Evolutionary conservation across 495 filamentous ascomycete species (phyloP).

Genomic region (Aspergillus olivimuriae): DNA sequence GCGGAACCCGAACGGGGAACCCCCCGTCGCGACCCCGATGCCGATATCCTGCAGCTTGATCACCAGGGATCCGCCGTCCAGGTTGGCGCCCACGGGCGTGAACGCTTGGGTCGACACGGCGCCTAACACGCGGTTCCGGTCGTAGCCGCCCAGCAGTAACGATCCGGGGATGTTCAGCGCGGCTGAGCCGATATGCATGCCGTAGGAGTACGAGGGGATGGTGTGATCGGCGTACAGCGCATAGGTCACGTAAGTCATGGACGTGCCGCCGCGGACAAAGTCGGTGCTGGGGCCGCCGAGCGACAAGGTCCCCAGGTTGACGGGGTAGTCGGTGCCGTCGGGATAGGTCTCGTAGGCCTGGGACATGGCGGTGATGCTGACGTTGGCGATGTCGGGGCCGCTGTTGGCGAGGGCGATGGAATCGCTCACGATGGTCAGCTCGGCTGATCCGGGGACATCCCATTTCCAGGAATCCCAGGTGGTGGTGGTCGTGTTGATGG

Average conservation of each 20-base stretch:
- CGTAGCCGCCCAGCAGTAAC: constrained; percentile 46
- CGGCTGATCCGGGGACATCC: not conserved
- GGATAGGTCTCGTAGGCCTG: constrained; percentile 16
- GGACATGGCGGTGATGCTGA: constrained; percentile 8
- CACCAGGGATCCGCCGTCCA: constrained; percentile 12
- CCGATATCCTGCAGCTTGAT: constrained; percentile 35
- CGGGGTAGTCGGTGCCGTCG: constrained; percentile 6
- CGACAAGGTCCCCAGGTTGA: constrained; percentile 7
- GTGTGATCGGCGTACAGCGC: not conserved
- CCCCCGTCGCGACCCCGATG: constrained; percentile 34
- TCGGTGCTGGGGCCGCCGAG: not conserved
- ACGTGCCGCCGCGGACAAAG: not conserved
- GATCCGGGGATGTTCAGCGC: constrained; percentile 32
- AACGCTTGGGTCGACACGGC: constrained; percentile 17
- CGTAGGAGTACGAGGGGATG: constrained; percentile 44
- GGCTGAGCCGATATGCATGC: constrained; percentile 49
- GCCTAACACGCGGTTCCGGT: constrained; percentile 37
- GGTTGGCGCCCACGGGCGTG: not conserved
- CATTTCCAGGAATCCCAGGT: constrained; percentile 2
- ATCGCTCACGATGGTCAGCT: not conserved
- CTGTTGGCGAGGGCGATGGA: constrained; percentile 4
- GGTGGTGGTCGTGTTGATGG: not conserved
- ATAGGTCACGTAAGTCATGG: too few species aligned
- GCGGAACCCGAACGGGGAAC: constrained; percentile 33
- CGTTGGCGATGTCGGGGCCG: constrained; percentile 2